These are phyloP conservation scores for Trifolium fragiferum DNA, from an alignment of 306 rosid genomes.

Conservation along the genomic window DNA sequence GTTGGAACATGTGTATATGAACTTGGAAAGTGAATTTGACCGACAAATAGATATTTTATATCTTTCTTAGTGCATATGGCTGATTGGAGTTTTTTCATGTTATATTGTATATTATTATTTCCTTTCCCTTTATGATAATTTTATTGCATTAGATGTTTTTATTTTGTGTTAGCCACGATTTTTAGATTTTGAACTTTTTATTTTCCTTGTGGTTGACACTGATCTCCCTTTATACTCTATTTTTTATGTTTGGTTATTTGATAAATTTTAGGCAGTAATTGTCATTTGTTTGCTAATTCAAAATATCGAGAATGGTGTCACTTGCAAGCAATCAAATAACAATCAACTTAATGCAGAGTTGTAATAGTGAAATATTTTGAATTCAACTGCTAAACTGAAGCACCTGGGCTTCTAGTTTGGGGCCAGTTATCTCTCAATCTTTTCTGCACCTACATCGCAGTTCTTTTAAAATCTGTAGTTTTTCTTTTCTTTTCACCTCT, in stretches of 20 bases:
- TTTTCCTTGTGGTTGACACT: background rate
- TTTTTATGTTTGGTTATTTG: background rate
- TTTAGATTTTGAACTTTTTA: background rate
- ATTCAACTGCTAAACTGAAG: background rate
- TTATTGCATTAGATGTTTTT: background rate
- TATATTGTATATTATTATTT: background rate
- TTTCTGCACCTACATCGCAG: background rate
- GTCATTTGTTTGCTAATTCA: background rate
- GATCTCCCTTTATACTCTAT: background rate
- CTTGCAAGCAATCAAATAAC: background rate
- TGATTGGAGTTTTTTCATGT: background rate
- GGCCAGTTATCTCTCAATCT: slow-evolving; percentile 10
- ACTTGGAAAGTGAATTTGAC: background rate
- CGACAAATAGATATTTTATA: background rate
- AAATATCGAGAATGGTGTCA: background rate
- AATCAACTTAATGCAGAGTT: background rate
- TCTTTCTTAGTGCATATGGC: background rate
- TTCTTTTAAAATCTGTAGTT: background rate
- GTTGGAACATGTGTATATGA: background rate
- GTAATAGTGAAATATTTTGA: background rate
- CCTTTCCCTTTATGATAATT: background rate
- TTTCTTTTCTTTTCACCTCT: background rate
- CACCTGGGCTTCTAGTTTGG: background rate
- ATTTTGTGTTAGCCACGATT: background rate
- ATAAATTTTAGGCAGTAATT: background rate